These are phyloP conservation scores for Pascua sp. DNA, from an alignment of 1,284 basidiomycete species.

Conservation along the genomic window DNA sequence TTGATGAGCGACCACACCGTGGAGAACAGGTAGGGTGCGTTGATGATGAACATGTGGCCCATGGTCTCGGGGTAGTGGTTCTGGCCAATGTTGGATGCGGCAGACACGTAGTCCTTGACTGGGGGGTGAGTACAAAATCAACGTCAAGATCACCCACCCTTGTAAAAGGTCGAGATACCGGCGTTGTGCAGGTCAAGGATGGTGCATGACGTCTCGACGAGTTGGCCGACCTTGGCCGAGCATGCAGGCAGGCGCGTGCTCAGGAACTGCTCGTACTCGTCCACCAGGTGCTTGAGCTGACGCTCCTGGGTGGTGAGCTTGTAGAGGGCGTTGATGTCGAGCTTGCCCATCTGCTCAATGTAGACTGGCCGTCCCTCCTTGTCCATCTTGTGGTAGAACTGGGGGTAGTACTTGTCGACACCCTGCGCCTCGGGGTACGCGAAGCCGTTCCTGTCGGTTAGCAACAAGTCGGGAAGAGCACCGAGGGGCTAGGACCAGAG, in stretches of 20 bases:
- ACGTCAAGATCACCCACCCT: slow-evolving; percentile 40
- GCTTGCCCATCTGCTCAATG: slow-evolving; percentile 86
- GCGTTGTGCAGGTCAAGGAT: slow-evolving; percentile 90
- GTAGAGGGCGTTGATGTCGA: slow-evolving; percentile 82
- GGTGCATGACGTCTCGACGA: slow-evolving; percentile 97
- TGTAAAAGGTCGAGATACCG: slow-evolving; percentile 77
- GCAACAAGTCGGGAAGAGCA: no score
- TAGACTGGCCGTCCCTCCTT: slow-evolving; percentile 95
- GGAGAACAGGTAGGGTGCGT: slow-evolving; percentile 87
- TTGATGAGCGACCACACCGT: slow-evolving; percentile 88
- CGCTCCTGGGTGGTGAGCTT: slow-evolving; percentile 79
- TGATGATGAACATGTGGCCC: slow-evolving; percentile 96
- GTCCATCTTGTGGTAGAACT: slow-evolving; percentile 95
- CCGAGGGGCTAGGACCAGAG: no score
- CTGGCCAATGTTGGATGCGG: slow-evolving; percentile 79
- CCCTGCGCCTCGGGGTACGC: slow-evolving; percentile 78
- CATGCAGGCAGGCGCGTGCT: slow-evolving; percentile 78
- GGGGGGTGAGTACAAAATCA: not conserved
- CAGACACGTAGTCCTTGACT: slow-evolving; percentile 86
- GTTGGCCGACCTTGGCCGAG: slow-evolving; percentile 63
- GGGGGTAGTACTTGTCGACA: slow-evolving; percentile 91
- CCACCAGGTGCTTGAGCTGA: slow-evolving; percentile 81
- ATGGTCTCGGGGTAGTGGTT: slow-evolving; percentile 89
- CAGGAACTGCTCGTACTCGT: slow-evolving; percentile 91
- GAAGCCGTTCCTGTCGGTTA: slow-evolving; percentile 63